A percentile compares a stretch with the other conserved stretches of the same genome.
phyloP scores from a whole-genome alignment of 2,329 filamentous ascomycete genomes.

The Nectriaceae sp. region DNA sequence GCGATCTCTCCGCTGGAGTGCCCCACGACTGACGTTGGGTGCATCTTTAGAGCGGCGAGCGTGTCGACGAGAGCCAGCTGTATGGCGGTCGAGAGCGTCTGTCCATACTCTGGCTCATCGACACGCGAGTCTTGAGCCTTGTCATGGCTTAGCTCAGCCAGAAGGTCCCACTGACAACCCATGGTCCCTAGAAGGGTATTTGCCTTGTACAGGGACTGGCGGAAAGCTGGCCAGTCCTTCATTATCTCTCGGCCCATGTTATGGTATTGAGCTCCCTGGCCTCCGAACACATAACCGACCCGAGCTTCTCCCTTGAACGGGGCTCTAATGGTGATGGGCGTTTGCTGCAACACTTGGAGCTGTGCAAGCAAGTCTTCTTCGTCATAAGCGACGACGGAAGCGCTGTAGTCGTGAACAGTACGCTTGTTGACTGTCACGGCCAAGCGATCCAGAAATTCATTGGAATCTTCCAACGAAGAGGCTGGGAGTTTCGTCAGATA shows the following conservation, averaged over 20 bases:
- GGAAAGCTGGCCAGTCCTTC: slow-evolving; percentile 17
- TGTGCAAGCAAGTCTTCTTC: slow-evolving; percentile 12
- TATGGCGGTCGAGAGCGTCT: slow-evolving; percentile 43
- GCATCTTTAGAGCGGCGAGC: slow-evolving; percentile 13
- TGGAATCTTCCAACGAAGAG: neutral
- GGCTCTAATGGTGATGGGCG: slow-evolving; percentile 7
- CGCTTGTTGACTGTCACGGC: slow-evolving; percentile 8
- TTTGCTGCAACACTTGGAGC: slow-evolving; percentile 10
- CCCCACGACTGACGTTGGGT: slow-evolving; percentile 27
- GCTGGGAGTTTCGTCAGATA: slow-evolving; percentile 9
- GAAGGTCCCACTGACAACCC: slow-evolving; percentile 10
- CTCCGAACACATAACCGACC: slow-evolving; percentile 35
- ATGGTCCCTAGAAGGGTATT: slow-evolving; percentile 1
- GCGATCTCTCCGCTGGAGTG: slow-evolving; percentile 39
- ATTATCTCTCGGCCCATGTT: slow-evolving; percentile 36
- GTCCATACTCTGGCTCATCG: slow-evolving; percentile 28
- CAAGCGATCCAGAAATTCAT: slow-evolving; percentile 1
- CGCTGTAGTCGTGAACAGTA: slow-evolving; percentile 12
- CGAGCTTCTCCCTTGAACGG: slow-evolving; percentile 7
- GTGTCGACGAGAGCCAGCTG: slow-evolving; percentile 43
- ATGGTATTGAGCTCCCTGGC: slow-evolving; percentile 40
- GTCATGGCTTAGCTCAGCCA: slow-evolving; percentile 16
- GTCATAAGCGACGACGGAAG: slow-evolving; percentile 15
- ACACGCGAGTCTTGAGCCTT: slow-evolving; percentile 16
- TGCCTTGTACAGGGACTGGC: slow-evolving; percentile 11